Percentiles rank a stretch among this genome's conserved stretches.
Evolutionary conservation across 495 filamentous ascomycete genomes (phyloP).

Genomic region (Delitschia confertaspora): DNA sequence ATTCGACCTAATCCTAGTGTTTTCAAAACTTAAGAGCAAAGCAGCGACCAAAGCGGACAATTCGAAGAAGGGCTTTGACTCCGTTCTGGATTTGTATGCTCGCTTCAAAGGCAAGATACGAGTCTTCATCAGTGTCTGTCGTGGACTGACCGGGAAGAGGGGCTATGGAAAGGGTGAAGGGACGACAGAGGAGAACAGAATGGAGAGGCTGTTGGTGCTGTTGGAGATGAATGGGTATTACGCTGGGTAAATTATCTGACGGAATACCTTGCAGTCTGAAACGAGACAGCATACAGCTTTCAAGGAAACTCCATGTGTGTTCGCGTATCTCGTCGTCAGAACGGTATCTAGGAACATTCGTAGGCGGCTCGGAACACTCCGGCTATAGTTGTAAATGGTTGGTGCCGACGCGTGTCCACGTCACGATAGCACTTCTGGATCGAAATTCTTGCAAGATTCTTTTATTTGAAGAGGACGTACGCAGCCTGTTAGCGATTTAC

Average conservation of each 20-base stretch:
- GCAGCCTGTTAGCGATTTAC: too few relatives aligned
- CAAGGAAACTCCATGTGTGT: too few relatives aligned
- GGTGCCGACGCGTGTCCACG: too few relatives aligned
- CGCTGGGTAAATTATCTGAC: slow-evolving; percentile 1
- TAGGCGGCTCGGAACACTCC: too few relatives aligned
- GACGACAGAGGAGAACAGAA: slow-evolving; percentile 37
- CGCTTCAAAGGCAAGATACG: slow-evolving; percentile 58
- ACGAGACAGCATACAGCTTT: too few relatives aligned
- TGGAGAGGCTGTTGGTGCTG: slow-evolving; percentile 46
- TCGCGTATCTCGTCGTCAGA: too few relatives aligned
- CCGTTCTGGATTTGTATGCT: slow-evolving; percentile 48
- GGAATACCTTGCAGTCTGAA: too few relatives aligned
- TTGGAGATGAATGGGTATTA: slow-evolving; percentile 53
- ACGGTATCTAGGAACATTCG: too few relatives aligned
- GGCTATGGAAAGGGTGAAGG: slow-evolving; percentile 44
- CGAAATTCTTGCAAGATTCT: too few relatives aligned
- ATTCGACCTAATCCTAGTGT: slow-evolving; percentile 60
- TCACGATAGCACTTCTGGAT: too few relatives aligned
- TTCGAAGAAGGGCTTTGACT: slow-evolving; percentile 36
- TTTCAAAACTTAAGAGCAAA: slow-evolving; percentile 44
- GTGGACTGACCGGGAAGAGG: slow-evolving; percentile 51
- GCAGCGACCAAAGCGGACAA: slow-evolving; percentile 25
- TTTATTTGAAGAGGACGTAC: too few relatives aligned
- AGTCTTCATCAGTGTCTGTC: slow-evolving; percentile 58
- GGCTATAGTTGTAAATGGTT: too few relatives aligned